A percentile compares a stretch with the other conserved stretches of the same genome.
phyloP scores from a whole-genome alignment of 208 protist genomes.

The Zelonia costaricensis region DNA sequence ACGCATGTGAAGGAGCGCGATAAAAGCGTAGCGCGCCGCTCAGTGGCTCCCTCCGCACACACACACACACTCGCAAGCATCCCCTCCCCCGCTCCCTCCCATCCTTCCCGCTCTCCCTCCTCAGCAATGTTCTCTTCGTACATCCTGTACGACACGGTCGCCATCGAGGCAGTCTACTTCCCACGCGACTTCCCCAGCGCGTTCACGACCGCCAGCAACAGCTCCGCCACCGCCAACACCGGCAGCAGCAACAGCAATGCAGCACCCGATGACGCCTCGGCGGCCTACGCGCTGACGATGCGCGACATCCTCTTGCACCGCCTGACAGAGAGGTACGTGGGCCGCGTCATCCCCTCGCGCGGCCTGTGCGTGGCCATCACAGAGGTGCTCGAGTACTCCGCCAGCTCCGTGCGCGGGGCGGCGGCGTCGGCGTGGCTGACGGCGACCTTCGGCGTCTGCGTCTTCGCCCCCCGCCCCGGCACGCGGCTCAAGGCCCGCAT shows the following conservation, averaged over 20 bases:
- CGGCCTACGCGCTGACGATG: slow-evolving; percentile 37
- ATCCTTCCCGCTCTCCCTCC: no score
- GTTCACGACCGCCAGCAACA: neutral
- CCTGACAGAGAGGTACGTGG: slow-evolving; percentile 83
- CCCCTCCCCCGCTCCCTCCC: no score
- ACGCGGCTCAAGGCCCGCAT: slow-evolving; percentile 67
- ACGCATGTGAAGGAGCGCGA: no score
- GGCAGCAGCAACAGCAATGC: neutral
- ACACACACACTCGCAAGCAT: no score
- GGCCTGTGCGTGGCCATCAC: slow-evolving; percentile 77
- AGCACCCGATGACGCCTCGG: neutral
- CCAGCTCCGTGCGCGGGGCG: slow-evolving; percentile 45
- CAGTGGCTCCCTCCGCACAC: no score
- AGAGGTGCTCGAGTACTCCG: slow-evolving; percentile 55
- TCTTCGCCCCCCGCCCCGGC: slow-evolving; percentile 58
- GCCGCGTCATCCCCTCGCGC: slow-evolving; percentile 56
- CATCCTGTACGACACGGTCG: slow-evolving; percentile 69
- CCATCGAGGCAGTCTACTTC: slow-evolving; percentile 86
- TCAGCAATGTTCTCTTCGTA: slow-evolving; percentile 75
- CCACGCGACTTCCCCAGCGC: slow-evolving; percentile 16
- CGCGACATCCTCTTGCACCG: slow-evolving; percentile 66
- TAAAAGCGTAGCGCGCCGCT: no score
- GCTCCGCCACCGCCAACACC: neutral
- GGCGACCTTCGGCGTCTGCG: slow-evolving; percentile 60
- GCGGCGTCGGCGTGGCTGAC: slow-evolving; percentile 74